Base-by-base conservation (phyloP, 2,329 filamentous ascomycete genomes). In the Aspergillus fischeri region DNA sequence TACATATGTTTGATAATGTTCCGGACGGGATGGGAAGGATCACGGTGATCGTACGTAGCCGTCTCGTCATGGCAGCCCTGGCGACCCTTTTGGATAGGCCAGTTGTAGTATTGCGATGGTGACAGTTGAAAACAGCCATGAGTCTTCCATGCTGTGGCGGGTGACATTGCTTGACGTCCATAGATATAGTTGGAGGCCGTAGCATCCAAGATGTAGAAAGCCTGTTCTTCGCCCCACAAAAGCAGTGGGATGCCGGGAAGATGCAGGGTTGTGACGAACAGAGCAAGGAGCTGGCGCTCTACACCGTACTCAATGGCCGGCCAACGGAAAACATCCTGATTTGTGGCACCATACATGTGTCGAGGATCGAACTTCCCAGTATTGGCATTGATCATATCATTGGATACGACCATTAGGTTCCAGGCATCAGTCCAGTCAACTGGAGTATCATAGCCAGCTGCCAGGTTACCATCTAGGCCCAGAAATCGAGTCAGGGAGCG, bases 281-380 rank as follows among this genome's bases (percentile, higher is more conserved):
- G 74, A 4, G 78, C 85, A 4, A 87, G 70, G 6, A 86, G 72
- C 66, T 84, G 81, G 48, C 82, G 78, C 63, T 86, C 76, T 0
- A 81, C 81, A 3, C 85, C 85, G 56, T 83, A 78, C 41, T 76
- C 73, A 25, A 87, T 74, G 9, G 82, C 78, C 8, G 84, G 84
- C 85, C 85, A 87, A 38, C 84, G 78, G 63, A 87, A 84, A 7
- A 87, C 83, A 66, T 88, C 85, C 70, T 88, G 85, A 64, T 87
- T 87, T 6, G 84, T 85, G 2, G 81, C 80, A 51, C 85, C 85
- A 64, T 82, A 87, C 78, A 87, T 81, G 65, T 87, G 85, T 1
- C 85, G 79, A 3, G 85, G 85, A 62, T 88, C 85, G 59, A 86
- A 85, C 53, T 81, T 70, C 32, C 83, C 84, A 2, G 82, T 86